Base-by-base conservation (phyloP, 371 early-diverging fungal species). In the Rozella allomycis region DNA sequence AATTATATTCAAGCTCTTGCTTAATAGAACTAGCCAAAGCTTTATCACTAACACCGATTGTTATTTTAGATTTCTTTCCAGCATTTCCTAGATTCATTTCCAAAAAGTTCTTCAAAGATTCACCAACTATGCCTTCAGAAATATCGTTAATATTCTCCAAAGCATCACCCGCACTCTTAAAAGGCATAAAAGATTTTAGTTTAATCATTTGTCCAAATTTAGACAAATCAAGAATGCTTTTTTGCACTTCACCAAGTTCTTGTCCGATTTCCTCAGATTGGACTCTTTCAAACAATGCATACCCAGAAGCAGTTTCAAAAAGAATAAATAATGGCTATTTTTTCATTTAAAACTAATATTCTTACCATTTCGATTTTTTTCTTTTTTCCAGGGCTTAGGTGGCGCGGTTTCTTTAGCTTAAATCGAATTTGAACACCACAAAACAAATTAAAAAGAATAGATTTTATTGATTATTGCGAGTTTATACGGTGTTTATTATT, bases 81-180 rank as follows among this genome's bases (percentile, higher is more conserved):
- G 71, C 43, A 50, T 75, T 77, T 39, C 82, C 77, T 37, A 91
- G 49, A 63, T 88, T 87, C 52, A 85, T 58, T 58, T 88, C 84
- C 45, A 90, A 62, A 53, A 94, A 94, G 10, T 74, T 70, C 53
- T 81, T 82, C 35, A 94, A 64, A 33, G 71, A 67, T 14, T 60
- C 64, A 56, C 73, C 76, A 43, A 70, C 64, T 50, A 81, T 60
- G 73, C 91, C 93, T 70, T 96, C 97, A 34, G 88, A 83, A 18
- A 96, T 74, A 47, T 87, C 87, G 60, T 84, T 90, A 34, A 79
- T 74, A 55, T 88, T 91, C 54, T 90, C 88, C 21, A 96, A 63
- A 49, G 97, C 97, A 52, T 96, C 82, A 23, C 79, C 84, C 22
- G 93, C 90, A 45, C 58, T 78, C 57, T 85, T 88, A 72, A 93